Percentiles rank a stretch among this genome's conserved stretches.
Conservation (phyloP, 805 yeast species). For the Lipomyces anomalus region DNA sequence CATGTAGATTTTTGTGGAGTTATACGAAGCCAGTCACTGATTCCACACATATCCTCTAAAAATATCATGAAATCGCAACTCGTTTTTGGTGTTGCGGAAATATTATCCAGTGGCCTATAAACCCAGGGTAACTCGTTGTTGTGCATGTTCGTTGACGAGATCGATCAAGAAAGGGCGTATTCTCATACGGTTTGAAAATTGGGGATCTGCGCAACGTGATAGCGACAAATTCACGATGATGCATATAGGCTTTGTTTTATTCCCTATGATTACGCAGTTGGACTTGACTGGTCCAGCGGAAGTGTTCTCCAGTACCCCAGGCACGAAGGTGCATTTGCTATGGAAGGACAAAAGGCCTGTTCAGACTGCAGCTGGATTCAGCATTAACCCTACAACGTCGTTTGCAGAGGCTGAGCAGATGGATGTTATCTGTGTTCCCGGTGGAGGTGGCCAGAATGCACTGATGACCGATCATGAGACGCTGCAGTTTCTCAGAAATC, state of each 20-base stretch:
- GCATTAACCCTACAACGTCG: conserved; percentile 2
- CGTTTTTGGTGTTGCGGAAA: too few relatives aligned
- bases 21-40: too few relatives aligned
- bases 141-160: too few relatives aligned
- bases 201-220: too few relatives aligned
- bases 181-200: too few relatives aligned
- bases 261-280: conserved; percentile 7
- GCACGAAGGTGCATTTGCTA: neutral
- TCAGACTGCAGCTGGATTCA: conserved; percentile 1
- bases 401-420: conserved; percentile 1
- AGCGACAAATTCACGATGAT: too few relatives aligned
- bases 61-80: too few relatives aligned
- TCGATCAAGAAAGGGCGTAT: too few relatives aligned
- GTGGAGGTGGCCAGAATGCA: conserved; percentile 5
- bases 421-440: conserved; percentile 8
- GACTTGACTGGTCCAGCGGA: conserved; percentile 6
- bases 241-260: conserved; percentile 3
- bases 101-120: too few relatives aligned
- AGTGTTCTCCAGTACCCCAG: conserved; percentile 5
- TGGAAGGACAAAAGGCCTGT: conserved; percentile 4
- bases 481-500: conserved; percentile 3
- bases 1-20: too few relatives aligned
- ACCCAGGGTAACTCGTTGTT: too few relatives aligned
- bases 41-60: too few relatives aligned
- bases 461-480: conserved; percentile 5